Base-by-base conservation (phyloP, 768 basidiomycete genomes). In the Rhodotorula toruloides region DNA sequence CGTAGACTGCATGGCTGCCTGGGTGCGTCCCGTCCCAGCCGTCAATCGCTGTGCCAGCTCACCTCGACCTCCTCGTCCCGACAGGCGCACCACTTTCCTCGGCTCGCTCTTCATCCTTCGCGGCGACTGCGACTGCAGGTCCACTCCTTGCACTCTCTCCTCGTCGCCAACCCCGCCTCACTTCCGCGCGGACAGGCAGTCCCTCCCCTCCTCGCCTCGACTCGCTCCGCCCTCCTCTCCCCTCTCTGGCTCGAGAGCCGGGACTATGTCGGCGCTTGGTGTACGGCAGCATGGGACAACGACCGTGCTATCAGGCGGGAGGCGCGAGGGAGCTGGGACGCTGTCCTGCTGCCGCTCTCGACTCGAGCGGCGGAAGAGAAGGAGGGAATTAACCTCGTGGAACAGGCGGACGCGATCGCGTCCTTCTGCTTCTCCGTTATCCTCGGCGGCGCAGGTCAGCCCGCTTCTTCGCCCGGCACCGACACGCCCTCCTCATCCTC, bases 71-170 rank as follows among this genome's bases (percentile, higher is more conserved):
- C 49, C 4, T 16, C 9, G 14, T 9, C 11, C 13, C 17, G 11
- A n/a, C 64, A 94, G 92, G 79, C 91, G 40, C 89, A 96, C 77
- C 91, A 94, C 77, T 78, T 88, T n/a, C 86, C 92, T 0, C 81
- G 87, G 1, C 81, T 96, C 22, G 84, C 91, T 58, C 80, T 89
- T 39, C 89, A 93, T 69, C 84, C 90, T 0, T 86, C 87, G 14
- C 84, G 90, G 40, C 85, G 89, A 47, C 81, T 92, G 53, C 87
- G 86, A 16, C 76, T 81, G 36, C 81, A 84, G 8, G 82, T 85
- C 36, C 84, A 83, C 46, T 80, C 80, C 1, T 75, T 88, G 4
- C 90, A 94, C 69, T 73, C 82, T 1, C 81, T 84, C 12, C 78
- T 96, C 93, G 4, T 81, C 82, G 21, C 4, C 29, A 19, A 34